Evolutionary conservation across 2,329 filamentous ascomycete species (phyloP), one percentile per base, ranked within the genome.

Genomic region (Helminthosporium solani): DNA sequence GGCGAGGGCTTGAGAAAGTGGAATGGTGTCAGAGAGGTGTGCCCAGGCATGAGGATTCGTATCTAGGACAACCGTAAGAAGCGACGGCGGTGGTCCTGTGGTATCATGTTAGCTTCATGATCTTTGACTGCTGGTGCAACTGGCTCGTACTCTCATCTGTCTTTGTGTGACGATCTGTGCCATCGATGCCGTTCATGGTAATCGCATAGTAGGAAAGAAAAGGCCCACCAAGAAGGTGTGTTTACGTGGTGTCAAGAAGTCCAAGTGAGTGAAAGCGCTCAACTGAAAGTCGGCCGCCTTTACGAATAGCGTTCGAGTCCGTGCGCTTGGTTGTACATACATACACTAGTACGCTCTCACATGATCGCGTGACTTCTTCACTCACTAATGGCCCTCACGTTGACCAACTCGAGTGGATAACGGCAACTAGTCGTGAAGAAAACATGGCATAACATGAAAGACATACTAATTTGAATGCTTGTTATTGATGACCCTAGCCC

Each of bases 41-140:
- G 88, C 84, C 94, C 94, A 96, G 60, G 94, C 91, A 60, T 91
- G 87, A 2, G 94, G 94, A 68, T 99, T 99, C 20, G 92, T 96
- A 75, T 99, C 94, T 74, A 99, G 81, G 63, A 99, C 80, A 62
- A 99, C 85, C 57, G 90, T 87, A 42, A 96, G 83, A 28, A 99
- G 84, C 12, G 92, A 95, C 0, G 94, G 89, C 9, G 81, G 74
- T 31, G 79, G 76, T 47, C 78, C 80, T 80, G 53, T 12, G 34
- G 52, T 42, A 7, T n/a, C 9, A 18, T 38, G 54, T 37, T 20
- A 57, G 53, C 40, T 33, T 21, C 38, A 27, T 38, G 14, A 21
- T 38, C 18, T 38, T 8, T 21, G 15, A 31, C 38, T 21, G n/a
- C 23, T 12, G 2, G 16, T 15, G 20, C 31, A 19, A 15, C 15